Evolutionary conservation across 2,329 filamentous ascomycete species (phyloP).

Genomic region (Fonsecaea multimorphosa): DNA sequence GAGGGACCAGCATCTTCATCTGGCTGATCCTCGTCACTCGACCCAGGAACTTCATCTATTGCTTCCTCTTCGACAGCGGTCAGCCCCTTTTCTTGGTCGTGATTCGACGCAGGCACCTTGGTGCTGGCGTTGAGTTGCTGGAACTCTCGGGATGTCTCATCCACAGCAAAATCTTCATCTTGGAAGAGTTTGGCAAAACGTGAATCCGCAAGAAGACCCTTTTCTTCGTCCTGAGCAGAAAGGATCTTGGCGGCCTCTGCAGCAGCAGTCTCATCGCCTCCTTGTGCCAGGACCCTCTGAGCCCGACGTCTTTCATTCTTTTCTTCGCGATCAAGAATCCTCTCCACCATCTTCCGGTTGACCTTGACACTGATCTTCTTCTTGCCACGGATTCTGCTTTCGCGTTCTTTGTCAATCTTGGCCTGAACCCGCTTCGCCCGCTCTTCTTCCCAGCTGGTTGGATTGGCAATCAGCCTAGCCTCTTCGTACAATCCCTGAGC

Average conservation of each 20-base stretch:
- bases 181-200: conserved; percentile 91
- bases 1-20: conserved; percentile 43
- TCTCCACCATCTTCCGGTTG: conserved; percentile 73
- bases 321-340: conserved; percentile 65
- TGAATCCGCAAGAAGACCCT: conserved; percentile 76
- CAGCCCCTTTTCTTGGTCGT: conserved; percentile 55
- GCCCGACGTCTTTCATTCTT: conserved; percentile 57
- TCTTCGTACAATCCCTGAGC: conserved; percentile 95
- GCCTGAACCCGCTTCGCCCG: conserved; percentile 88
- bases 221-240: conserved; percentile 43
- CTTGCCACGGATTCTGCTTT: conserved; percentile 87
- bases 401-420: conserved; percentile 96
- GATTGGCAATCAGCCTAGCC: conserved; percentile 88
- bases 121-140: conserved; percentile 88
- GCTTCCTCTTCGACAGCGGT: conserved; percentile 69
- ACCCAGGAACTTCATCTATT: conserved; percentile 57
- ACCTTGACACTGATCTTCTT: conserved; percentile 92
- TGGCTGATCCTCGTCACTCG: conserved; percentile 48
- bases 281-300: conserved; percentile 58
- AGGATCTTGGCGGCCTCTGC: conserved; percentile 39
- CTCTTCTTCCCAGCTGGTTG: conserved; percentile 92
- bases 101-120: conserved; percentile 44
- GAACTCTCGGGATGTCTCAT: conserved; percentile 89
- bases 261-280: conserved; percentile 58
- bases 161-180: conserved; percentile 89